phyloP scores from a whole-genome alignment of 1,284 basidiomycete species.

The Lentinula novae-zelandiae region DNA sequence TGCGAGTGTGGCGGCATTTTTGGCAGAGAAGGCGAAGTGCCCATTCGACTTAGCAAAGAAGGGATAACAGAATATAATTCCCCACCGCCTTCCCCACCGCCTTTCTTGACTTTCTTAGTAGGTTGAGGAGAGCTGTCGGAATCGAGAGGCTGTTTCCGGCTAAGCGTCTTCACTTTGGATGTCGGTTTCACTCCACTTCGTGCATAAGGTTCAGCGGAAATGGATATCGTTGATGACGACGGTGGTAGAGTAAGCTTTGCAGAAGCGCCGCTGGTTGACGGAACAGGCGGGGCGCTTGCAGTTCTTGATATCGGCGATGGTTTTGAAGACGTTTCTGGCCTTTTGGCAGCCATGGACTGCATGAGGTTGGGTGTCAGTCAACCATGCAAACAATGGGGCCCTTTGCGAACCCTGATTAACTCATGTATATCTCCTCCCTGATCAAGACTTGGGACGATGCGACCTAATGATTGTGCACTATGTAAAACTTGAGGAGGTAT shows the following conservation, averaged over 20 bases:
- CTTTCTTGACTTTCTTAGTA: constrained; percentile 31
- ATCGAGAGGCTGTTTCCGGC: constrained; percentile 17
- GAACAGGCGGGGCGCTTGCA: not conserved
- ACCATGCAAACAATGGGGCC: constrained; percentile 41
- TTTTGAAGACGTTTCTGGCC: constrained; percentile 18
- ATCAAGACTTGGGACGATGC: constrained; percentile 32
- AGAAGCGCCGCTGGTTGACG: not conserved
- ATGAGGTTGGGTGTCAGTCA: constrained; percentile 39
- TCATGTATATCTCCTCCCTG: constrained; percentile 40
- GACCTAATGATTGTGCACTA: constrained; percentile 26
- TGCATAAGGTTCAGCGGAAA: not conserved
- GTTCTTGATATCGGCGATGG: constrained; percentile 3
- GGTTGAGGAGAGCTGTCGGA: constrained; percentile 25
- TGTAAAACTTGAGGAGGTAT: constrained; percentile 39
- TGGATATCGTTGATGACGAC: not conserved
- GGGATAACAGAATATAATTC: constrained; percentile 23
- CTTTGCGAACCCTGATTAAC: constrained; percentile 66
- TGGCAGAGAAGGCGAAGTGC: constrained; percentile 8
- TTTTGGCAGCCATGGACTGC: constrained; percentile 40
- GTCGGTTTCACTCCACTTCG: not conserved
- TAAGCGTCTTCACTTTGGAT: not conserved
- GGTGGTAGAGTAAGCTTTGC: not conserved
- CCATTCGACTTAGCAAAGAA: constrained; percentile 42
- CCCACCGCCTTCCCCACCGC: constrained; percentile 21
- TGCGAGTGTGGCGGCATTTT: not conserved